Evolutionary conservation across 2,329 filamentous ascomycete genomes (phyloP).

Genomic region (Diatrype stigma): DNA sequence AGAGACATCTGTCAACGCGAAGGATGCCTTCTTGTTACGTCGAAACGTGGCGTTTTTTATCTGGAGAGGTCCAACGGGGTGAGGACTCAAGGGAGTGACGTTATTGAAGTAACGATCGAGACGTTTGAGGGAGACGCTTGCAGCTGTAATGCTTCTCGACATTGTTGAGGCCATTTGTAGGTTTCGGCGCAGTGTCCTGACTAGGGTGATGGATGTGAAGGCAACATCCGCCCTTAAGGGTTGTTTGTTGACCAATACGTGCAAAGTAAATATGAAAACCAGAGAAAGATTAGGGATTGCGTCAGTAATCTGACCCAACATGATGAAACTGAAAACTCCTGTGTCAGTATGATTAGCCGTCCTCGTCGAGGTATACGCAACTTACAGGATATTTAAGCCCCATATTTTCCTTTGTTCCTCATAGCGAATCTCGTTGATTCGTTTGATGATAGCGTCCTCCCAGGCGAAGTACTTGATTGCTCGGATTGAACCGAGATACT

Average conservation of each 20-base stretch:
- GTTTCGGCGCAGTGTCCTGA: slow-evolving; percentile 50
- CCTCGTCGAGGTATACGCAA: slow-evolving; percentile 15
- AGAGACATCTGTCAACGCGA: slow-evolving; percentile 43
- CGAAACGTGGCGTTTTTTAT: slow-evolving; percentile 45
- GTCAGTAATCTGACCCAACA: slow-evolving; percentile 45
- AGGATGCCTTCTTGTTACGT: slow-evolving; percentile 46
- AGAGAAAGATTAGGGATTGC: slow-evolving; percentile 49
- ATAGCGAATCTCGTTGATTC: slow-evolving; percentile 44
- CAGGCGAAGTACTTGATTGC: slow-evolving; percentile 60
- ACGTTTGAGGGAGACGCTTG: slow-evolving; percentile 44
- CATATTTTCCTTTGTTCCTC: slow-evolving; percentile 52
- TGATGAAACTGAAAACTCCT: slow-evolving; percentile 17
- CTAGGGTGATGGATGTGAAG: slow-evolving; percentile 52
- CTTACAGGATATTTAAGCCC: slow-evolving; percentile 45
- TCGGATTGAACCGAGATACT: slow-evolving; percentile 54
- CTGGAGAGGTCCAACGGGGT: slow-evolving; percentile 45
- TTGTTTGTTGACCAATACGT: slow-evolving; percentile 43
- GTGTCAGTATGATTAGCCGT: slow-evolving; percentile 1
- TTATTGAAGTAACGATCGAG: slow-evolving; percentile 52
- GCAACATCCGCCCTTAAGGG: slow-evolving; percentile 52
- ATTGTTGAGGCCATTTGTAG: slow-evolving; percentile 46
- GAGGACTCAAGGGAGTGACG: slow-evolving; percentile 42
- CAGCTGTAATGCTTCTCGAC: slow-evolving; percentile 37
- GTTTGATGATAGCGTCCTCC: slow-evolving; percentile 50
- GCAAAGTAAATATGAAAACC: slow-evolving; percentile 50